These are phyloP conservation scores for Linum lewisii DNA, from an alignment of 345 rosid species.

Conservation along the genomic window DNA sequence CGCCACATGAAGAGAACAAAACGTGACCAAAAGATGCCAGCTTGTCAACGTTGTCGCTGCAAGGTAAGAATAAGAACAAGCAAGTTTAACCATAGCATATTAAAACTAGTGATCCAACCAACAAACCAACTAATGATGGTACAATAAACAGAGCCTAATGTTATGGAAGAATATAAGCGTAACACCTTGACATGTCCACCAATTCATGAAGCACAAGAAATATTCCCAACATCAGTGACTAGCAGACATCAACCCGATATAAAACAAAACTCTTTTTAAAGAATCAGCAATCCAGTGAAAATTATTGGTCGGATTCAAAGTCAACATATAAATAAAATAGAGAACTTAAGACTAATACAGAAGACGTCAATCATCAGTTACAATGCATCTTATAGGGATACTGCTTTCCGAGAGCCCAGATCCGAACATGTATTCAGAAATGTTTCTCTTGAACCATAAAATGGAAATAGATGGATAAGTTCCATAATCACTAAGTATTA, in stretches of 20 bases:
- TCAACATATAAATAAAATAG: too few relatives aligned
- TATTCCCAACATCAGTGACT: neutral
- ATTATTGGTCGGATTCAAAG: too few relatives aligned
- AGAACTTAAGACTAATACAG: too few relatives aligned
- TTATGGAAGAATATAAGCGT: too few relatives aligned
- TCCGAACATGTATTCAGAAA: neutral
- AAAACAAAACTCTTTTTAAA: neutral
- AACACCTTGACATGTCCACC: neutral
- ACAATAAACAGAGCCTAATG: too few relatives aligned
- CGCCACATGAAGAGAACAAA: conserved; percentile 98
- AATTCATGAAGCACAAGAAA: neutral
- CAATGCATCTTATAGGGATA: too few relatives aligned
- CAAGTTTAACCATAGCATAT: neutral
- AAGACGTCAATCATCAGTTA: too few relatives aligned
- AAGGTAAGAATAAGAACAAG: neutral
- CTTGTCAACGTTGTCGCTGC: conserved; percentile 98
- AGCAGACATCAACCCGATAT: neutral
- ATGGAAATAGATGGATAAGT: neutral
- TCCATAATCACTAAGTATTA: neutral
- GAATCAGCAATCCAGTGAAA: too few relatives aligned
- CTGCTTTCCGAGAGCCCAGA: neutral
- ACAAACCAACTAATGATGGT: neutral
- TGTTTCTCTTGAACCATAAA: neutral
- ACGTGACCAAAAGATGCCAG: conserved; percentile 99
- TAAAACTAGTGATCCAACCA: neutral